Conservation (phyloP, 208 protist genomes). For the Willaertia magna region DNA sequence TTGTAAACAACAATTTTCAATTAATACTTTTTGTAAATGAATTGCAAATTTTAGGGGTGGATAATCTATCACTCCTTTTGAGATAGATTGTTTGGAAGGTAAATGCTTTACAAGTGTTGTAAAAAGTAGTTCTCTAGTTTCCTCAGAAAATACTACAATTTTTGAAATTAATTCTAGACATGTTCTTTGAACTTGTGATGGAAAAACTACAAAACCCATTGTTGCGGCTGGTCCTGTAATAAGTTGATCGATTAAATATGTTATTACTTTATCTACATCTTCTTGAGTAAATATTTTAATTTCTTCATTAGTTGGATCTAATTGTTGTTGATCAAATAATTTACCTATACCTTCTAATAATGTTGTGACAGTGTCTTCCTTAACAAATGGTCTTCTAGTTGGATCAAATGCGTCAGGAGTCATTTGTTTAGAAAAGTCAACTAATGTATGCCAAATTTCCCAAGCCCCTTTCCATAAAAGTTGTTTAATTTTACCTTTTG, state of each 20-base stretch:
- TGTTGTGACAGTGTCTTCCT: background rate
- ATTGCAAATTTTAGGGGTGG: background rate
- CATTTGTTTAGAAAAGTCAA: background rate
- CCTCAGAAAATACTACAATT: background rate
- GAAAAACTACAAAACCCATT: background rate
- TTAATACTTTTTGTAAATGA: background rate
- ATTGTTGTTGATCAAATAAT: background rate
- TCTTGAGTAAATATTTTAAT: background rate
- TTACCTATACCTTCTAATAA: background rate
- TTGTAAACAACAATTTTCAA: background rate
- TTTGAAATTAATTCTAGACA: background rate
- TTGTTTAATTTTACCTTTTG: background rate
- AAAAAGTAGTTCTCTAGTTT: background rate
- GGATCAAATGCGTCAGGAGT: background rate
- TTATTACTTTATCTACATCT: background rate
- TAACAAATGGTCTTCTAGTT: background rate
- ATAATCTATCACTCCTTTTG: background rate
- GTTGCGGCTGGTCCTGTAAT: background rate
- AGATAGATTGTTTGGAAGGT: background rate
- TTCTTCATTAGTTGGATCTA: background rate
- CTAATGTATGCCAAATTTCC: background rate
- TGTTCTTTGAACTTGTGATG: background rate
- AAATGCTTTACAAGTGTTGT: background rate
- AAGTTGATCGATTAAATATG: background rate
- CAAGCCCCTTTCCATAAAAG: background rate